Evolutionary conservation across 257 asterid genomes (phyloP).

Genomic region (Fraxinus excelsior): DNA sequence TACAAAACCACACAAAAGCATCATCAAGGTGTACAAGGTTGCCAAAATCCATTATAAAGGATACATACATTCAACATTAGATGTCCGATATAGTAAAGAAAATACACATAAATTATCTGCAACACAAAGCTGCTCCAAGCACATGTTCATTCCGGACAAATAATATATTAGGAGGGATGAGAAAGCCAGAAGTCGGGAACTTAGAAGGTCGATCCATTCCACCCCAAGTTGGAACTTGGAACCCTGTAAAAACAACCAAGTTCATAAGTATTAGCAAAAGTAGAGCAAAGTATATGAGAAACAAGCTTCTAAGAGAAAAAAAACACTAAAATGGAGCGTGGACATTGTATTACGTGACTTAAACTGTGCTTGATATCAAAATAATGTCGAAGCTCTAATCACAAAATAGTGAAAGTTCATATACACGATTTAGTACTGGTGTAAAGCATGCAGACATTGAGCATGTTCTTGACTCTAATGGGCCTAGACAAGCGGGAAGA

Average conservation of each 20-base stretch:
- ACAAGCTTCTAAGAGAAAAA: not conserved
- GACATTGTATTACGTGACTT: not conserved
- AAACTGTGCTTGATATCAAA: not conserved
- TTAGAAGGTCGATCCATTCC: too few relatives aligned
- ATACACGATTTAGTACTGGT: constrained; percentile 36
- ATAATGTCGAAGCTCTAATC: too few relatives aligned
- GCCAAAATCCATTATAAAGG: too few relatives aligned
- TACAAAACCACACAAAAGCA: too few relatives aligned
- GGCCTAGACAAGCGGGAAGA: constrained; percentile 73
- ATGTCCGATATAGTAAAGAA: too few relatives aligned
- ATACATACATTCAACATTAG: too few relatives aligned
- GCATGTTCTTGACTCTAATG: constrained; percentile 75
- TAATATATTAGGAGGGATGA: too few relatives aligned
- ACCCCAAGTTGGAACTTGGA: not conserved
- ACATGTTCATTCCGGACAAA: too few relatives aligned
- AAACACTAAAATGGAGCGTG: not conserved
- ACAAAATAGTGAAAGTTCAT: not conserved
- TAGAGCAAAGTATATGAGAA: not conserved
- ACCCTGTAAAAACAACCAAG: constrained; percentile 1
- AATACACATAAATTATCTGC: too few relatives aligned
- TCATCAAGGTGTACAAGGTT: too few relatives aligned
- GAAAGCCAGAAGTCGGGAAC: too few relatives aligned
- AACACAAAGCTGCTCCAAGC: too few relatives aligned
- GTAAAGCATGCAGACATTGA: constrained; percentile 90
- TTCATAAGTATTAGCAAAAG: not conserved